Conservation (phyloP, 2,329 filamentous ascomycete genomes). For the Pestalotiopsis sp. region DNA sequence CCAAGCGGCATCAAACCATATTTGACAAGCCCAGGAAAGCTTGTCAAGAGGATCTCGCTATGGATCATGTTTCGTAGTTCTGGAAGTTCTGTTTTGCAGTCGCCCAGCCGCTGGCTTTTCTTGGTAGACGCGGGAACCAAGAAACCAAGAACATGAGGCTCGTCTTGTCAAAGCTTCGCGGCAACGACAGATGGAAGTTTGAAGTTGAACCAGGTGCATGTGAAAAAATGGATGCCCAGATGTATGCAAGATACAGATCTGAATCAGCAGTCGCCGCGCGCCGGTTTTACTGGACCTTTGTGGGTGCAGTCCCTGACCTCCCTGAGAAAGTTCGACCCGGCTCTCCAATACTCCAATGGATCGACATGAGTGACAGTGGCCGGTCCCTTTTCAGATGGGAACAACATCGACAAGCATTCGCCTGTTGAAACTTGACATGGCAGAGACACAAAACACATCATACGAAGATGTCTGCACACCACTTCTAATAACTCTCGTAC, state of each 20-base stretch:
- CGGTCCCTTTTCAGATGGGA: too few relatives aligned
- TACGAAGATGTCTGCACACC: too few relatives aligned
- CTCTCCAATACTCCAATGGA: too few relatives aligned
- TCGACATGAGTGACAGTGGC: too few relatives aligned
- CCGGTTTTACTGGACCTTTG: background rate
- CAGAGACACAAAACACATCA: too few relatives aligned
- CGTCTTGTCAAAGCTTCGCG: constrained; percentile 10
- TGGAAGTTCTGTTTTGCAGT: background rate
- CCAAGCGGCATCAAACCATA: constrained; percentile 1
- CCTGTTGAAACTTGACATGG: too few relatives aligned
- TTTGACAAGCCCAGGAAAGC: constrained; percentile 1
- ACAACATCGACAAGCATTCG: too few relatives aligned
- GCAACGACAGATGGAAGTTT: background rate
- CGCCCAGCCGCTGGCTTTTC: background rate
- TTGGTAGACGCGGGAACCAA: background rate
- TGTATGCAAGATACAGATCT: background rate
- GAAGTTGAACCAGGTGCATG: background rate
- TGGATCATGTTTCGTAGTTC: background rate
- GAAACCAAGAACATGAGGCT: background rate
- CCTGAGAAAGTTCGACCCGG: background rate
- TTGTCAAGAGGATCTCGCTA: background rate
- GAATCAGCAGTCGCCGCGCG: background rate
- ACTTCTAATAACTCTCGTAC: too few relatives aligned
- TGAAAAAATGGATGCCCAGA: background rate
- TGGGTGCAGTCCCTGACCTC: background rate